Evolutionary conservation across 805 yeast species (phyloP).

Genomic region (Zygoascus flipseniorum): DNA sequence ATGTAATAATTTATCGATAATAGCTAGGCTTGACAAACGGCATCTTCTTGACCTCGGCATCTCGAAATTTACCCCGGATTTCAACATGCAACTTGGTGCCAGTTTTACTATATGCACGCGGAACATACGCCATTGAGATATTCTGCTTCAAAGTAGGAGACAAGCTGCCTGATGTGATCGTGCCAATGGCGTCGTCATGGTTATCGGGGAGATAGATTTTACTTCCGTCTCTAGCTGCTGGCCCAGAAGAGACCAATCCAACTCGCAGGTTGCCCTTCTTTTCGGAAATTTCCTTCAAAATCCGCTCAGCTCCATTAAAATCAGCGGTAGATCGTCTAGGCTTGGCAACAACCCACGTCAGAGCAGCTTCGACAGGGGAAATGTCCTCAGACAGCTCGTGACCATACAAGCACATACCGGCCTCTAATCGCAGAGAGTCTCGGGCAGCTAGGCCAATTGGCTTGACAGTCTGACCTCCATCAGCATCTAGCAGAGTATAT

Average conservation of each 20-base stretch:
- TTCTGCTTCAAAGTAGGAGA: constrained; percentile 69
- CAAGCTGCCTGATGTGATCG: constrained; percentile 54
- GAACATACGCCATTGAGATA: constrained; percentile 85
- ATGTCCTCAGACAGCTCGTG: constrained; percentile 72
- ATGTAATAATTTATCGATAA: constrained; percentile 34
- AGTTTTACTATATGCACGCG: constrained; percentile 58
- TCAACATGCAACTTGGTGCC: constrained; percentile 69
- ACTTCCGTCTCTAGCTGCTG: constrained; percentile 83
- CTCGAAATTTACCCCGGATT: constrained; percentile 75
- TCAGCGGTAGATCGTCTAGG: constrained; percentile 47
- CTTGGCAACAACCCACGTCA: constrained; percentile 86
- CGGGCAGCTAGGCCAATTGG: constrained; percentile 98
- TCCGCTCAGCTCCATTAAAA: constrained; percentile 72
- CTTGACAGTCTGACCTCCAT: constrained; percentile 41
- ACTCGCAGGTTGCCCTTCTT: constrained; percentile 59
- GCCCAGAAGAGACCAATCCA: constrained; percentile 68
- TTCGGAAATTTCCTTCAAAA: constrained; percentile 61
- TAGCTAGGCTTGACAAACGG: constrained; percentile 77
- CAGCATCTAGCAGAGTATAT: constrained; percentile 44
- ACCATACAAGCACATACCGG: constrained; percentile 97
- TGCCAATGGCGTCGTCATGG: constrained; percentile 44
- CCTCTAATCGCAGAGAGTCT: constrained; percentile 90
- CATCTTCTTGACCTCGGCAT: constrained; percentile 67
- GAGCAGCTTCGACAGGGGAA: constrained; percentile 83
- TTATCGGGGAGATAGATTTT: constrained; percentile 52